Base-by-base conservation (phyloP, 2,329 filamentous ascomycete species). In the Huntiella savannae region DNA sequence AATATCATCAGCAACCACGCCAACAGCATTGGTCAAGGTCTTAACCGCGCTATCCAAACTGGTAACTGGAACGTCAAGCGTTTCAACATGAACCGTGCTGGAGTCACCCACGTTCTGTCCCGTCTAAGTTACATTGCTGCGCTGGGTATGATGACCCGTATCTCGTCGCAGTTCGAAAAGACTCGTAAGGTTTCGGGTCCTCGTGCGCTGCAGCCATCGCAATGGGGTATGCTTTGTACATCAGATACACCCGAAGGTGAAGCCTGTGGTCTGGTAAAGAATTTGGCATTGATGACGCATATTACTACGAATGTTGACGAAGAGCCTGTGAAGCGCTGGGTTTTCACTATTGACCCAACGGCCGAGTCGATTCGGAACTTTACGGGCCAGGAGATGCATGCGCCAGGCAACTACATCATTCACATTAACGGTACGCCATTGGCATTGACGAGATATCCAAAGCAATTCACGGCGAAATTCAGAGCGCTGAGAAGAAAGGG, bases 211-310 rank as follows among this genome's bases (percentile, higher is more conserved):
- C 91, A 98, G 58, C 87, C 91, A 5, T 98, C 91, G 1, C 91
- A 98, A 54, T 98, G 94, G 66, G 91, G 91, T 55, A 95, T 98
- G 87, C 69, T 98, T 46, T 98, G 91, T 59, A 82, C 87, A 0
- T 92, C 91, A 8, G 91, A 98, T 68, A 98, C 91, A 0, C 91
- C 91, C 5, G 91, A 98, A 78, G 91, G 91, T 63, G 91, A 98
- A 66, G 87, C 91, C 8, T 98, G 91, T 64, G 91, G 91, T 70
- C 65, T 98, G 48, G 87, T 98, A 54, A 98, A 98, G 69, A 98
- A 98, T 58, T 63, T 98, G 66, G 91, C 91, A 6, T 69, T 98
- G 48, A 98, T 98, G 91, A 98, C 92, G 44, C 92, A 98, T 58
- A 96, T 98, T 55, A 98, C 91, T 1, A 98, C 91, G 1, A 85